Base-by-base conservation (phyloP, 441 rosid species). In the Croton laevigatus region DNA sequence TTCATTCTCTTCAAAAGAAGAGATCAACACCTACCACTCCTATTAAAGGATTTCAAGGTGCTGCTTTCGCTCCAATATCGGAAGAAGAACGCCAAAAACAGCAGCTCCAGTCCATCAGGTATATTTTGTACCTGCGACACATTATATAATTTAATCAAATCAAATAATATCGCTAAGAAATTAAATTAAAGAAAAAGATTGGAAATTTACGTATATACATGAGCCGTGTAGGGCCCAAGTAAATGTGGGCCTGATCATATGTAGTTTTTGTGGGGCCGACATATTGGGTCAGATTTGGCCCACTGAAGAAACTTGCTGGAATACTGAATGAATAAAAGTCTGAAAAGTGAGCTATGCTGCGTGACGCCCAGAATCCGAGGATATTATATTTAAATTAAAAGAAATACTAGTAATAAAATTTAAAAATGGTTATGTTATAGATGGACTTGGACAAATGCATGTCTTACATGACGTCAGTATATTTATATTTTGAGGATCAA, bases 101-200 rank as follows among this genome's bases (percentile, higher is more conserved):
- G 81, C 97, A 91, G 80, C 91, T 89, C 64, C 95, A 91, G 78
- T 91, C 97, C 55, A 91, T 91, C 85, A 87, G 94, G 94, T 89
- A 60, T 27, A 20, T 5, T 22, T 17, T 23, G 3, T 27, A 1
- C 61, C 65, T 49, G 32, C 54, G 0, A 16, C 53, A 9, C 53
- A 1, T 36, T 3, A 4, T 53, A 14, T 59, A 11, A 36, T 16
- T 27, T 27, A 27, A 27, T 27, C 32, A 27, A 27, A 27, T 27
- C 32, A 27, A 27, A 27, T 27, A 27, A 27, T 27, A 27, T 27
- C 32, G 2, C 1, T 27, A 27, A 27, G 32, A 27, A 27, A 27
- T 27, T 27, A 27, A 27, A 27, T 27, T 27, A 27, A 27, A 1
- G 32, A 27, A 27, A 36, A 40, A 37, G 37, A 45, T 45, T 45